Evolutionary conservation across 169 alveolate genomes (phyloP).

Genomic region (Amoebophrya sp.): DNA sequence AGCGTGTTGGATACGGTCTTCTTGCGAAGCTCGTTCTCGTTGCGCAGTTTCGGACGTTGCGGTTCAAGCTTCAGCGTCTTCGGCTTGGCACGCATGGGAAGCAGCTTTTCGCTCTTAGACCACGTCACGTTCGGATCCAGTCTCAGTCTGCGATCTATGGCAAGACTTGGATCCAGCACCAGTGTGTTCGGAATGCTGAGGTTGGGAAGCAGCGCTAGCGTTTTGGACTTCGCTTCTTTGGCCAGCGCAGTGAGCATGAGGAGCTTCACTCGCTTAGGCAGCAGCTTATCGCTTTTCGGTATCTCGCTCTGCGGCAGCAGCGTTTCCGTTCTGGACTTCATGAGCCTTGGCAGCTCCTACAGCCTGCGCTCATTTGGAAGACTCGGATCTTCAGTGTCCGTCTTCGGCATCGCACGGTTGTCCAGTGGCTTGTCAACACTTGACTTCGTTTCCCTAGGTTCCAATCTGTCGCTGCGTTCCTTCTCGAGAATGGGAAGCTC

Average conservation of each 20-base stretch:
- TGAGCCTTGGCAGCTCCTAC: background rate
- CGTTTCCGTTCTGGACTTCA: background rate
- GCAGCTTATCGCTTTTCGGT: background rate
- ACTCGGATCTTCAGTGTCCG: constrained; percentile 9
- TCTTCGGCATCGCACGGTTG: background rate
- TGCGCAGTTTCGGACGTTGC: background rate
- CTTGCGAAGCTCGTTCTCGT: background rate
- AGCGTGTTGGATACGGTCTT: background rate
- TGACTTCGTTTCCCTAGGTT: background rate
- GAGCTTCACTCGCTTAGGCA: constrained; percentile 28
- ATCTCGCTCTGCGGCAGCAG: background rate
- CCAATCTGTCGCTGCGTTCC: constrained; percentile 18
- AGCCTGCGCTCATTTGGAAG: background rate
- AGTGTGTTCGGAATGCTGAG: background rate
- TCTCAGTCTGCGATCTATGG: background rate
- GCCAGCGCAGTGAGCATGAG: background rate
- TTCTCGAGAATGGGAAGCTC: constrained; percentile 23
- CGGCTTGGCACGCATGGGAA: constrained; percentile 21
- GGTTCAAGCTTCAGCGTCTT: constrained; percentile 2
- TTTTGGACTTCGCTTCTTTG: background rate
- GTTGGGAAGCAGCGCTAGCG: background rate
- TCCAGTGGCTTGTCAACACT: background rate
- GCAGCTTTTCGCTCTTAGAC: constrained; percentile 21
- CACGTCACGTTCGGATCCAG: constrained; percentile 17
- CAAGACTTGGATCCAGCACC: background rate